Evolutionary conservation across 2,329 filamentous ascomycete species (phyloP).

Genomic region (Hypoxylon sp.): DNA sequence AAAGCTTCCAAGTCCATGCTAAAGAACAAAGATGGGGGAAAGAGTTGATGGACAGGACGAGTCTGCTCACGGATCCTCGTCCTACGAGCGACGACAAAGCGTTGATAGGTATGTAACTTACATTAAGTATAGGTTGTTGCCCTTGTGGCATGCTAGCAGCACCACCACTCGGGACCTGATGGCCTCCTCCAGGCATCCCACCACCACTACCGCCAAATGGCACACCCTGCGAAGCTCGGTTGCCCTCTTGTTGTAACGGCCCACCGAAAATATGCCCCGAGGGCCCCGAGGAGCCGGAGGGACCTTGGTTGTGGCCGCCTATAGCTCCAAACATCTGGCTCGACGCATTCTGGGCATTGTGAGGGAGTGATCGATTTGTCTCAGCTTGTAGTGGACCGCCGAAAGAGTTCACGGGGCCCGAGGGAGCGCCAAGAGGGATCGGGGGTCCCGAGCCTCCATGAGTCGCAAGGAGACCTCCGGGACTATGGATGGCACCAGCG

Average conservation of each 20-base stretch:
- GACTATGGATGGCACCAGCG: slow-evolving; percentile 87
- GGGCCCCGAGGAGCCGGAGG: slow-evolving; percentile 64
- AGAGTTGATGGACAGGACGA: slow-evolving; percentile 13
- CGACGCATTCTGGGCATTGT: slow-evolving; percentile 64
- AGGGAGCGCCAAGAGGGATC: slow-evolving; percentile 67
- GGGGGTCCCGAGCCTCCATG: slow-evolving; percentile 73
- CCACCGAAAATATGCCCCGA: slow-evolving; percentile 78
- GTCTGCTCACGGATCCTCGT: neutral
- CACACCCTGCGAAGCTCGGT: slow-evolving; percentile 72
- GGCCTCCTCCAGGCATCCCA: slow-evolving; percentile 61
- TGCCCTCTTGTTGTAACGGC: slow-evolving; percentile 73
- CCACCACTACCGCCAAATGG: slow-evolving; percentile 69
- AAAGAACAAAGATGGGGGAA: slow-evolving; percentile 3
- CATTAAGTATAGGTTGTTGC: slow-evolving; percentile 87
- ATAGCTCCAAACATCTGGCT: slow-evolving; percentile 67
- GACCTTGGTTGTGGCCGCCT: slow-evolving; percentile 48
- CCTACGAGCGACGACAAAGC: slow-evolving; percentile 9
- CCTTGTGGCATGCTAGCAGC: slow-evolving; percentile 77
- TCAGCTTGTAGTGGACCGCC: slow-evolving; percentile 69
- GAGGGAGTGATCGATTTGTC: slow-evolving; percentile 65
- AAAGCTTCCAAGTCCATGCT: neutral
- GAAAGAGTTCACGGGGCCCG: slow-evolving; percentile 66
- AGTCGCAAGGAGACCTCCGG: slow-evolving; percentile 86
- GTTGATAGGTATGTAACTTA: slow-evolving; percentile 57
- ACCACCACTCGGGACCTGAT: slow-evolving; percentile 58